A percentile compares a stretch with the other conserved stretches of the same genome.
Evolutionary conservation across 2,329 filamentous ascomycete genomes (phyloP).

Genomic region (Microdochium bolleyi): DNA sequence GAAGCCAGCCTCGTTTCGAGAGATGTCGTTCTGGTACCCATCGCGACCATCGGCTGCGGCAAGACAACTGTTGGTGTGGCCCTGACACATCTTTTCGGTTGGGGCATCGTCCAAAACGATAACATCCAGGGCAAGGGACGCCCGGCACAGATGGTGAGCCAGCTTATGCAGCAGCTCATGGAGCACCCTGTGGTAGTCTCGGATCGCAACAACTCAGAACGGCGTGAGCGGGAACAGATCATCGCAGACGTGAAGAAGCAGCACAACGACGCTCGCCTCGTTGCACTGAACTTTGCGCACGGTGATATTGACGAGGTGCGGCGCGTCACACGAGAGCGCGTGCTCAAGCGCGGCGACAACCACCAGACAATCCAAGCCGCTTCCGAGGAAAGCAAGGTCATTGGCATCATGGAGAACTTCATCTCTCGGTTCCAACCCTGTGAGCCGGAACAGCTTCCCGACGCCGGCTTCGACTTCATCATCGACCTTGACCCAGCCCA

Average conservation of each 20-base stretch:
- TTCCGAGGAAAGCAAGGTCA: conserved; percentile 63
- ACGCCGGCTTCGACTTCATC: conserved; percentile 72
- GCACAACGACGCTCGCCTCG: conserved; percentile 58
- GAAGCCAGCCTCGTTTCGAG: conserved; percentile 43
- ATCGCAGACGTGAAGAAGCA: conserved; percentile 66
- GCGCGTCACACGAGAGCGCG: conserved; percentile 66
- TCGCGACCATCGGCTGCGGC: conserved; percentile 91
- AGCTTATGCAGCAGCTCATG: conserved; percentile 57
- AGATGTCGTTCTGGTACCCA: conserved; percentile 77
- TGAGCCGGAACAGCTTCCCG: conserved; percentile 58
- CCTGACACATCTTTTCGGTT: conserved; percentile 73
- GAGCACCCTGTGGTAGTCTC: conserved; percentile 70
- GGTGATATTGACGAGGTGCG: conserved; percentile 68
- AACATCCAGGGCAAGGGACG: conserved; percentile 79
- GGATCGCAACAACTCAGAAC: conserved; percentile 90
- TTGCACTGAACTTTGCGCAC: conserved; percentile 86
- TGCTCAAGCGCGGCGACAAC: conserved; percentile 83
- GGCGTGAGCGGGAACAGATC: conserved; percentile 79
- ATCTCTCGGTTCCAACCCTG: conserved; percentile 76
- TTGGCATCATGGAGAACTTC: conserved; percentile 93
- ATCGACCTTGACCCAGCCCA: conserved; percentile 76
- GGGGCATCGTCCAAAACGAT: conserved; percentile 95
- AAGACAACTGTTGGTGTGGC: conserved; percentile 90
- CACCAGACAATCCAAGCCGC: conserved; percentile 95
- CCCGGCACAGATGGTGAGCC: conserved; percentile 68